Conservation (phyloP, 441 rosid genomes). For the Euphorbia celastroides region DNA sequence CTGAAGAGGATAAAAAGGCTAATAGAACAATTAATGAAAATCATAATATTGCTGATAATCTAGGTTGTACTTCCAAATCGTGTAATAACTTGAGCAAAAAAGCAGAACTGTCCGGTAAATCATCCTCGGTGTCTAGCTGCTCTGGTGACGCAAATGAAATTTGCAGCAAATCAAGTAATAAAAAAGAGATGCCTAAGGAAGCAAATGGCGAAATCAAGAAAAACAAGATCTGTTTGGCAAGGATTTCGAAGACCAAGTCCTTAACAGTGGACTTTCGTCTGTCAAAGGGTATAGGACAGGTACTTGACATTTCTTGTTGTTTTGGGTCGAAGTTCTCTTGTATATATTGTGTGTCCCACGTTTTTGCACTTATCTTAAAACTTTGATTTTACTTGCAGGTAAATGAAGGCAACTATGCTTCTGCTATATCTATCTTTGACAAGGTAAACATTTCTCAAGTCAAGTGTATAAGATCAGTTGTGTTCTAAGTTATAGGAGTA, state of each 20-base stretch:
- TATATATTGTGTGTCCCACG: constrained; percentile 6
- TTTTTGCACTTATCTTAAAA: constrained; percentile 20
- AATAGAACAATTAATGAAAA: constrained; percentile 37
- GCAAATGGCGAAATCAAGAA: constrained; percentile 41
- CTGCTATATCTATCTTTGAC: constrained; percentile 86
- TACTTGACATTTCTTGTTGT: constrained; percentile 19
- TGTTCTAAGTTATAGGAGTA: constrained; percentile 9
- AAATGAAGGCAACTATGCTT: constrained; percentile 87
- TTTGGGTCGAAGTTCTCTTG: constrained; percentile 8
- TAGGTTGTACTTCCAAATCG: constrained; percentile 35
- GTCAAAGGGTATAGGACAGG: constrained; percentile 98
- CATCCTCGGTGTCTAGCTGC: constrained; percentile 33
- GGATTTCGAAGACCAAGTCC: constrained; percentile 66
- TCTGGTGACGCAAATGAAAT: constrained; percentile 42
- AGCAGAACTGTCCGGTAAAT: constrained; percentile 36
- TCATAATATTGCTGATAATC: constrained; percentile 25
- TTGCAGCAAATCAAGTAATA: constrained; percentile 31
- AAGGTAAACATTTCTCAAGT: constrained; percentile 50
- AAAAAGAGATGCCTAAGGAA: constrained; percentile 36
- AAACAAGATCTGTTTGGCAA: constrained; percentile 56
- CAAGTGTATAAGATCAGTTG: constrained; percentile 15
- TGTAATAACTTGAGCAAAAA: constrained; percentile 25
- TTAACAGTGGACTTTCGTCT: constrained; percentile 90
- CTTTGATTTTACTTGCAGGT: constrained; percentile 47
- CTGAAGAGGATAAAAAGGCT: constrained; percentile 31